Evolutionary conservation across 2,329 filamentous ascomycete genomes (phyloP).

Genomic region (Eurotiales sp.): DNA sequence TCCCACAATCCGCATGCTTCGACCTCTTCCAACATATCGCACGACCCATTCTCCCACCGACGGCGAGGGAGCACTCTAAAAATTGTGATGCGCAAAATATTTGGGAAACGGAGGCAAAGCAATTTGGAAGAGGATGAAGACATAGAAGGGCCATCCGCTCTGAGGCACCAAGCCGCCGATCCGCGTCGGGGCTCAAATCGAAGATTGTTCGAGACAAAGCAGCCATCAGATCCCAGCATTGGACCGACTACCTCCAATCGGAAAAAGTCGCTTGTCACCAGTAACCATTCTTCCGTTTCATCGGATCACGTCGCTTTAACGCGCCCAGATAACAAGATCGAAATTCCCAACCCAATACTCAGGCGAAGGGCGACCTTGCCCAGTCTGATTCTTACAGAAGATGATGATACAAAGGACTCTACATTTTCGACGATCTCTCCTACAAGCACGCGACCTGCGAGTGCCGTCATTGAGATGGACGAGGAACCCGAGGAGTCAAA

Average conservation of each 20-base stretch:
- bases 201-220: constrained; percentile 21
- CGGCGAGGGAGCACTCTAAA: constrained; percentile 40
- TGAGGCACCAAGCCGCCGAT: not conserved
- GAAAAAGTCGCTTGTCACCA: constrained; percentile 6
- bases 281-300: constrained; percentile 12
- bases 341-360: constrained; percentile 18
- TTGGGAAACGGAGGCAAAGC: constrained; percentile 37
- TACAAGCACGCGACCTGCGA: constrained; percentile 14
- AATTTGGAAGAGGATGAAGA: constrained; percentile 29
- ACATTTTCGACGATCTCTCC: constrained; percentile 17
- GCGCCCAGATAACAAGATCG: constrained; percentile 14
- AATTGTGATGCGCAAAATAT: constrained; percentile 44
- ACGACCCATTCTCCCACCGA: constrained; percentile 29
- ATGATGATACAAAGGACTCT: constrained; percentile 28
- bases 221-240: constrained; percentile 19
- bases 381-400: constrained; percentile 41
- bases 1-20: constrained; percentile 23
- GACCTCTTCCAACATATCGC: constrained; percentile 21
- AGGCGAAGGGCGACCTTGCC: constrained; percentile 43
- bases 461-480: constrained; percentile 3
- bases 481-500: constrained; percentile 13
- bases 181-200: constrained; percentile 12
- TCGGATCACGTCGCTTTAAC: constrained; percentile 6
- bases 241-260: constrained; percentile 7
- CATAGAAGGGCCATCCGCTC: not conserved